phyloP scores from a whole-genome alignment of 225 moss, liverwort and hornwort species.

The Lunularia cruciata region DNA sequence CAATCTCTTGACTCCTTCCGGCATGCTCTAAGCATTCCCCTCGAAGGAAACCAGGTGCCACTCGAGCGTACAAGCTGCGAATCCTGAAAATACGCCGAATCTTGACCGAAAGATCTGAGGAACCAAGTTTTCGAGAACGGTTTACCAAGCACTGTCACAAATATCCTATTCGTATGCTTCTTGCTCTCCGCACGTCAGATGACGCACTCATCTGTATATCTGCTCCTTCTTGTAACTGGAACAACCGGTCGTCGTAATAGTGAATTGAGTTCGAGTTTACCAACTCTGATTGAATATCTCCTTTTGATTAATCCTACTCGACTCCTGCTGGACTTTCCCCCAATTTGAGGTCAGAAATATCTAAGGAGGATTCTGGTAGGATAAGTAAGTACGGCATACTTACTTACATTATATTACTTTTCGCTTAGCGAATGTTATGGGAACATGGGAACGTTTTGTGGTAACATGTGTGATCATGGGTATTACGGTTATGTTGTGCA shows the following conservation, averaged over 20 bases:
- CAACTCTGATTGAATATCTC: no score
- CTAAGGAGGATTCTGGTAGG: neutral
- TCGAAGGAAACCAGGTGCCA: neutral
- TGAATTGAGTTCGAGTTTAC: no score
- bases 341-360: constrained; percentile 4
- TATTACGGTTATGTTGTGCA: neutral
- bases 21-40: neutral
- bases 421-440: neutral
- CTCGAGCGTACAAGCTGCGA: neutral
- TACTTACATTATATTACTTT: neutral
- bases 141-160: no score
- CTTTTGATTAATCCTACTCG: neutral
- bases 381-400: neutral
- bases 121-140: no score
- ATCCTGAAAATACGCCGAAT: no score
- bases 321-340: constrained; percentile 1
- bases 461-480: neutral
- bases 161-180: no score
- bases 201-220: constrained; percentile 6
- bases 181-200: constrained; percentile 9
- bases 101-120: no score
- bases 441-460: neutral
- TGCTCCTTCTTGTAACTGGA: neutral
- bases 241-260: neutral
- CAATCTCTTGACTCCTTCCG: no score